Evolutionary conservation across 176 grass and related monocot genomes (phyloP), one percentile per base, ranked within the genome.

Genomic region (Oryza nivara): DNA sequence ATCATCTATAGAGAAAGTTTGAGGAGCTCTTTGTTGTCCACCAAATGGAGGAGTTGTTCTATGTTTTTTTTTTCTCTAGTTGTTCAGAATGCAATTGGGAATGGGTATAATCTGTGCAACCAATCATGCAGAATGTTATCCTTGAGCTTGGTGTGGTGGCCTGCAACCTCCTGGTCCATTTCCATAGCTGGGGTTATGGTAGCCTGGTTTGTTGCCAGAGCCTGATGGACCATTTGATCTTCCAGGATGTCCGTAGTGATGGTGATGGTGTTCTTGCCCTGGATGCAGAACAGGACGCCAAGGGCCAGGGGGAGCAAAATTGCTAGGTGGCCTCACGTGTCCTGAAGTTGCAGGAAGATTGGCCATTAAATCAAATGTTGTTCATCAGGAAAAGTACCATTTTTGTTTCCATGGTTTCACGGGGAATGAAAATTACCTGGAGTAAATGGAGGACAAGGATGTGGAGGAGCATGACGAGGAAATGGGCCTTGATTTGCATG

Each of bases 271-370:
- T 54, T 17, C 14, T 43, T 4, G 16, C 69, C 23, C 44, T 65
- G 69, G 36, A 7, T 73, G 68, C 38, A 7, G 28, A 22, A 45
- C 60, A 17, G 49, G 69, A 13, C 69, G 51, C 36, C 69, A 73
- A 2, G 14, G 9, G 17, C 3, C 23, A 4, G 22, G 15, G 3
- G 36, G 80, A 46, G 68, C 36, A 73, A 20, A 73, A 2, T 51
- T 30, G 22, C 23, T 47, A 73, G 22, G n/a, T 73, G 80, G 52
- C 80, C 69, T 82, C 23, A 9, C 22, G 52, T 73, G 54, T 34
- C 58, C 68, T 64, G 52, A 73, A 34, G 36, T 30, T 82, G n/a
- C 38, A 73, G 54, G 38, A 9, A 3, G 10, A 22, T 63, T 63
- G n/a, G 10, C 23, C 23, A 73, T 64, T 34, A 72, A 41, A 82